phyloP scores from a whole-genome alignment of 2,329 filamentous ascomycete genomes.

The Verticillium nonalfalfae region DNA sequence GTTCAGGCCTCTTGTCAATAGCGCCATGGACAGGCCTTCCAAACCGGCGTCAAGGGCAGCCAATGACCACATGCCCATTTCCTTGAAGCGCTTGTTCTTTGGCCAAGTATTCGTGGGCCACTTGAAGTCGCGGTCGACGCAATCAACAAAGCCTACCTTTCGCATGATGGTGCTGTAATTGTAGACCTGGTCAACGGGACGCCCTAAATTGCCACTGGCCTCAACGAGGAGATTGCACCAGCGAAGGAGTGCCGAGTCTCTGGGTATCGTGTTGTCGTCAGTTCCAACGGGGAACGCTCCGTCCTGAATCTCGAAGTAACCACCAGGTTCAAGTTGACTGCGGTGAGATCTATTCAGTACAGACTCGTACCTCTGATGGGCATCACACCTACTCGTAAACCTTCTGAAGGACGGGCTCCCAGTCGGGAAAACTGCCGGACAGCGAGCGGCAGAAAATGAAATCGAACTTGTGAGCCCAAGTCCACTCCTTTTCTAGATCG shows the following conservation, averaged over 20 bases:
- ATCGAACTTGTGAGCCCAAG: slow-evolving; percentile 18
- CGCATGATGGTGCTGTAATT: slow-evolving; percentile 30
- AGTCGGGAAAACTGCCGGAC: slow-evolving; percentile 25
- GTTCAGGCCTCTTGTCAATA: slow-evolving; percentile 22
- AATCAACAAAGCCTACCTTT: slow-evolving; percentile 43
- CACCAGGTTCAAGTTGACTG: slow-evolving; percentile 6
- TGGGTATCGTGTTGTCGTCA: slow-evolving; percentile 31
- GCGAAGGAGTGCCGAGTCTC: slow-evolving; percentile 4
- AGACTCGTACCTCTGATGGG: too few relatives aligned
- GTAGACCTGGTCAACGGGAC: slow-evolving; percentile 18
- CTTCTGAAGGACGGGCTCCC: slow-evolving; percentile 27
- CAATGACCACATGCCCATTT: not conserved
- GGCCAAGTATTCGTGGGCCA: slow-evolving; percentile 42
- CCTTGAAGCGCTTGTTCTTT: slow-evolving; percentile 37
- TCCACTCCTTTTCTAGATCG: slow-evolving; percentile 17
- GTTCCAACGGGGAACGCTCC: slow-evolving; percentile 4
- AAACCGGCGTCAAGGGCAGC: slow-evolving; percentile 9
- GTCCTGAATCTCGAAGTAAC: slow-evolving; percentile 8
- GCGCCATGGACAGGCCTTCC: slow-evolving; percentile 22
- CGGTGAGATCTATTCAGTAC: not conserved
- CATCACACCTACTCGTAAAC: slow-evolving; percentile 19
- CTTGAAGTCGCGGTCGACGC: slow-evolving; percentile 35
- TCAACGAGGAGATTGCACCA: slow-evolving; percentile 2
- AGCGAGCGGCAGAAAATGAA: slow-evolving; percentile 29
- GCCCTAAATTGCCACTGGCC: slow-evolving; percentile 15